Conservation (phyloP, 495 filamentous ascomycete species). For the Neurospora tetraspora region DNA sequence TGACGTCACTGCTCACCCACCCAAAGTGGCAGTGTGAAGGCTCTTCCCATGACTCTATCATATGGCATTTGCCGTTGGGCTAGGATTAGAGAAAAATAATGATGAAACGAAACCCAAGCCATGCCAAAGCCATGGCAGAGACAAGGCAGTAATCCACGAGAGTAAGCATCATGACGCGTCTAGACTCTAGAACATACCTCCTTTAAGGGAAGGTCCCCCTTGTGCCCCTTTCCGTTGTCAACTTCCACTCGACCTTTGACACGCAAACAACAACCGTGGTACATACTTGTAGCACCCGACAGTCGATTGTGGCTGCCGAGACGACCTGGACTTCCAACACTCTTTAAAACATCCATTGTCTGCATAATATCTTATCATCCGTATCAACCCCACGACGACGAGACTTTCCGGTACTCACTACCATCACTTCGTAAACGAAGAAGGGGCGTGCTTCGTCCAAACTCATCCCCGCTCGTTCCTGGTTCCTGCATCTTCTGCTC, state of each 20-base stretch:
- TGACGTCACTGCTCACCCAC: not conserved
- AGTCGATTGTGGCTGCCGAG: not conserved
- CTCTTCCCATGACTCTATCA: not conserved
- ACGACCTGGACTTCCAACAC: not conserved
- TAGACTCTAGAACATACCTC: not conserved
- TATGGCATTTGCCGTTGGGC: not conserved
- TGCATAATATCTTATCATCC: not conserved
- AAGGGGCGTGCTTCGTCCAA: not conserved
- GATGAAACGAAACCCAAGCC: not conserved
- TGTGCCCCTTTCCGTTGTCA: not conserved
- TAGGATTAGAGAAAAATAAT: not conserved
- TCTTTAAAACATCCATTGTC: not conserved
- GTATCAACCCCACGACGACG: not conserved
- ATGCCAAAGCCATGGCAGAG: not conserved
- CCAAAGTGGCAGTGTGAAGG: not conserved
- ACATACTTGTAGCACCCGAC: not conserved
- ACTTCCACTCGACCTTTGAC: not conserved
- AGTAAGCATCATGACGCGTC: not conserved
- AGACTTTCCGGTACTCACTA: not conserved
- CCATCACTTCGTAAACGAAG: not conserved
- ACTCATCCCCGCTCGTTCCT: not conserved
- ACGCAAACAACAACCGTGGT: not conserved
- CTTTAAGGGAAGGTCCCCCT: not conserved
- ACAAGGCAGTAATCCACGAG: not conserved
- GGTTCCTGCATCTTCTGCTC: not conserved